Evolutionary conservation across 2,329 filamentous ascomycete species (phyloP).

Genomic region (Pseudogymnoascus sp.): DNA sequence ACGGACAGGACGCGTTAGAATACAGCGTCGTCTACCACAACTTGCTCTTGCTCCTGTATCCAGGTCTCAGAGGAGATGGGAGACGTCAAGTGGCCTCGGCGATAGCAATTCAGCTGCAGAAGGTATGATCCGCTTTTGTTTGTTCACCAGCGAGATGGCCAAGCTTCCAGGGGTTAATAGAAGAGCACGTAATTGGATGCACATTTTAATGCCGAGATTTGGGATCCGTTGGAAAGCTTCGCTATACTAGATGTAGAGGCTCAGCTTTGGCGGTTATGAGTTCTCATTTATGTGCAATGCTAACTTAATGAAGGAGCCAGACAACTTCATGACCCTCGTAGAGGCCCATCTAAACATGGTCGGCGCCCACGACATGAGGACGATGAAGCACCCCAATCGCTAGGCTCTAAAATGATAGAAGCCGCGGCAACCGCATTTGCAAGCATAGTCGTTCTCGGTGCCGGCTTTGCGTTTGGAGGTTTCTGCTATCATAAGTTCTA

Average conservation of each 20-base stretch:
- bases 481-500: constrained; percentile 77
- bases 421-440: constrained; percentile 67
- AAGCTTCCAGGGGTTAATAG: neutral
- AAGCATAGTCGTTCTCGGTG: constrained; percentile 62
- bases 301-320: neutral
- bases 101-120: constrained; percentile 6
- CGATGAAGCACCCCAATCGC: constrained; percentile 14
- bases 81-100: constrained; percentile 4
- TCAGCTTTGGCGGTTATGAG: neutral
- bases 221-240: neutral
- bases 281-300: neutral
- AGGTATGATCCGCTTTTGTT: neutral
- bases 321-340: constrained; percentile 3
- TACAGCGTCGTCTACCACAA: neutral
- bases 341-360: constrained; percentile 3
- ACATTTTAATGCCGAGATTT: neutral
- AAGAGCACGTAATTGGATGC: neutral
- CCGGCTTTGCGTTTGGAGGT: constrained; percentile 56
- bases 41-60: neutral
- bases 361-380: neutral
- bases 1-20: neutral
- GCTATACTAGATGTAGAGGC: neutral
- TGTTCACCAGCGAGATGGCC: neutral
- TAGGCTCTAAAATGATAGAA: constrained; percentile 56
- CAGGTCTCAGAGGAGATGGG: neutral